Evolutionary conservation across 768 basidiomycete genomes (phyloP).

Genomic region (Phanerochaete sordida): DNA sequence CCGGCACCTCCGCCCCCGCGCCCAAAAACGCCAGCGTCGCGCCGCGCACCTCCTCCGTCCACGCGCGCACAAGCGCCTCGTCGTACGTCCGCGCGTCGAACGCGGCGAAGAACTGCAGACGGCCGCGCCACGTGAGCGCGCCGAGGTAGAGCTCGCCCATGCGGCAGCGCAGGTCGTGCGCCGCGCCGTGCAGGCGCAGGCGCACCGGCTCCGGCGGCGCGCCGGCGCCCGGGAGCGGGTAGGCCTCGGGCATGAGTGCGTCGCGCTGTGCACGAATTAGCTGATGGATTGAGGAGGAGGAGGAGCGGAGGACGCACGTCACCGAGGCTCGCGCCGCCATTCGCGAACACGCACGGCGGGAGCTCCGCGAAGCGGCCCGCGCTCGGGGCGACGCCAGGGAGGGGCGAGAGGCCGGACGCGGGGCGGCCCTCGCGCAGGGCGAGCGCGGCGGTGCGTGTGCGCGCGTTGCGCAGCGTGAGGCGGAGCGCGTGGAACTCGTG

Average conservation of each 20-base stretch:
- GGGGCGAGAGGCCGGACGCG: neutral
- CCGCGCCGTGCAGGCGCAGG: conserved; percentile 14
- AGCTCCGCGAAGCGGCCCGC: neutral
- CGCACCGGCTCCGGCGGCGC: neutral
- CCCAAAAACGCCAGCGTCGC: conserved; percentile 31
- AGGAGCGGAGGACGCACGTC: conserved; percentile 14
- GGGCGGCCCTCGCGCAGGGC: conserved; percentile 19
- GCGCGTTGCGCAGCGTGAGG: conserved; percentile 13
- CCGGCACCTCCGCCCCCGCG: neutral
- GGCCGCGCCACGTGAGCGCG: conserved; percentile 30
- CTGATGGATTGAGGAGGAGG: neutral
- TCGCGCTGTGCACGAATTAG: conserved; percentile 3
- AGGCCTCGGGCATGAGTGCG: conserved; percentile 14
- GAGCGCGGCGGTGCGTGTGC: conserved; percentile 18
- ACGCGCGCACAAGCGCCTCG: conserved; percentile 38
- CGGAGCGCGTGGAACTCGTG: conserved; percentile 35
- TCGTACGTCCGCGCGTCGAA: conserved; percentile 48
- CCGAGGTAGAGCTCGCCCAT: conserved; percentile 48
- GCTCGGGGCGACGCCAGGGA: neutral
- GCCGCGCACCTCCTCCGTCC: conserved; percentile 41
- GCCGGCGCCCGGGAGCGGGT: conserved; percentile 15
- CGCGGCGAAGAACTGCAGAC: conserved; percentile 30
- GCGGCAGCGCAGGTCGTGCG: conserved; percentile 34
- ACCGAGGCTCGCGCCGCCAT: conserved; percentile 22
- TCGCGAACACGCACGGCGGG: conserved; percentile 17